Evolutionary conservation across 306 rosid genomes (phyloP), one percentile per base, ranked within the genome.

Genomic region (Crotalaria pallida): DNA sequence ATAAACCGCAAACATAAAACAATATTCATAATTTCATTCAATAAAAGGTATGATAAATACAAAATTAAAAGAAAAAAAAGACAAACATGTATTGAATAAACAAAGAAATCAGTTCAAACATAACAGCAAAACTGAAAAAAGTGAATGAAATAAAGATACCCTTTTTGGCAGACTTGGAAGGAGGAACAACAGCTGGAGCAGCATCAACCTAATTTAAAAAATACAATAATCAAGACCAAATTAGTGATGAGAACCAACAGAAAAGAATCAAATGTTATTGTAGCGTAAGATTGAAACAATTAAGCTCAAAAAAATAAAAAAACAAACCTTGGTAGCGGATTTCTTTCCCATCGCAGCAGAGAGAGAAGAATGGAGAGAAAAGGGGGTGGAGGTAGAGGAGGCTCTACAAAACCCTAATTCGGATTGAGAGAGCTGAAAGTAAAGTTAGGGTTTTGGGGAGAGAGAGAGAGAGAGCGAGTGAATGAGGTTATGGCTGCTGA

Each of bases 161-260:
- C 74, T 88, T 90, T 79, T 90, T 90, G 8, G 31, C 85, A 43
- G 89, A 63, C 85, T 87, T 88, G 0, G 79, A 5, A 50, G 77
- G 22, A 0, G 82, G 53, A 41, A 81, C 84, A 2, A 82, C 90
- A 76, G 82, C 87, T 2, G 90, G 81, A 73, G 89, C 83, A 33
- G 85, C 84, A 1, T 82, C 96, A 57, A 82, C 92, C 98, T 93
- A n/a, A n/a, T n/a, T n/a, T n/a, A 53, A 31, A 74, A 26, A 74
- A 58, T 0, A 18, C 0, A 12, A 31, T 38, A 77, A 63, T 17
- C 17, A 64, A 24, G 16, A 12, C 2, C 22, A 12, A 31, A 50
- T 16, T 0, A 64, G 47, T 1, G 5, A 7, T 7, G n/a, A n/a
- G n/a, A n/a, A 33, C n/a, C 15, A 51, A 8, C 3, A 3, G 0